Evolutionary conservation across 1,284 basidiomycete species (phyloP), one percentile per base, ranked within the genome.

Genomic region (Takashimella koratensis): DNA sequence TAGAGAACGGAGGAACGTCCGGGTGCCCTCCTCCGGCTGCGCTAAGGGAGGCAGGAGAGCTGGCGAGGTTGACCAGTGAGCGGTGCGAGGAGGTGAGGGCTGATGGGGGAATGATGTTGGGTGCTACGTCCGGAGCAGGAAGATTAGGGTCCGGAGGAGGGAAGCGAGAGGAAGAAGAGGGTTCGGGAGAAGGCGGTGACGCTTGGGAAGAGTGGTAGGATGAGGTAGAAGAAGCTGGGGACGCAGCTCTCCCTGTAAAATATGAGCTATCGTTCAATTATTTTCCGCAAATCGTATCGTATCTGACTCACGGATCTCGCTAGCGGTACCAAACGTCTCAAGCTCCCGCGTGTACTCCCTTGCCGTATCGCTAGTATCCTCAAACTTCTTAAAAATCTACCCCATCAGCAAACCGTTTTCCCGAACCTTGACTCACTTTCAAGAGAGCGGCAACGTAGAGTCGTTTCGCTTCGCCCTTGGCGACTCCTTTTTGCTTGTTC

Each of bases 371-470:
- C 76, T 13, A 88, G 88, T 89, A 92, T 64, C 55, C 45, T 50
- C 44, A 22, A 52, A 59, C 19, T 56, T 49, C 30, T 58, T 49
- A 19, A 61, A 49, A 30, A 56, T 58, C 56, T 55, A 16, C 30
- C 16, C 16, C 16, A 16, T 36, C 30, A 36, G 30, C 30, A 16
- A 36, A 16, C 10, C 16, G 8, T 36, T 36, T 36, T 36, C 16
- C 16, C 16, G 8, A 24, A 2, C 19, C 13, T 43, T 48, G 24
- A 61, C 77, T 41, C 66, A 88, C 91, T 80, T 90, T 90, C 47
- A 94, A 74, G 53, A 97, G 76, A 13, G 88, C 88, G 58, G 91
- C 87, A 3, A 95, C 89, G 75, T 97, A 97, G 40, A 87, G 76
- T 82, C 85, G 87, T 77, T 93, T 96, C 2, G 93, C 92, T 69